Conservation (phyloP, 768 basidiomycete genomes). For the Tricholoma matsutake region DNA sequence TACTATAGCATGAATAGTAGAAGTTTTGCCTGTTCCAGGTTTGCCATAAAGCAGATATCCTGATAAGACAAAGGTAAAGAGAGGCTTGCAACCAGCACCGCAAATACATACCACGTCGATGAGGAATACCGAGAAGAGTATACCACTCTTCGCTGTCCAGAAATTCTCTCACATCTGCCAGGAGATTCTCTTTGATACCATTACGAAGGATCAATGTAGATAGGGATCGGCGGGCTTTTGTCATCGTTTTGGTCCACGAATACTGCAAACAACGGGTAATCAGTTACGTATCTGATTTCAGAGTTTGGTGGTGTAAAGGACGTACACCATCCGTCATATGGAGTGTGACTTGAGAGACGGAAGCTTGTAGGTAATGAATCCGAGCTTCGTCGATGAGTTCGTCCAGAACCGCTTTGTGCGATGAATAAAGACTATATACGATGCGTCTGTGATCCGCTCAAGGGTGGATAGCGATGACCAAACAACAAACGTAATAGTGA, state of each 20-base stretch:
- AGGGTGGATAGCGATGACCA: not conserved
- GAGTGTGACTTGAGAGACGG: conserved; percentile 32
- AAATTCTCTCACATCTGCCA: conserved; percentile 52
- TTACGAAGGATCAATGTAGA: conserved; percentile 49
- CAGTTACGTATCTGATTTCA: conserved; percentile 6
- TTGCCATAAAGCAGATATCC: conserved; percentile 53
- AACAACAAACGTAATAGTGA: not conserved
- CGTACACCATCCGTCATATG: conserved; percentile 31
- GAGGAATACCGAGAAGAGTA: conserved; percentile 51
- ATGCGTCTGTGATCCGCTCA: not conserved
- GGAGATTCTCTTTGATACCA: conserved; percentile 43
- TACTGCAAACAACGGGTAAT: conserved; percentile 24
- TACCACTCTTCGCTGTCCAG: conserved; percentile 55
- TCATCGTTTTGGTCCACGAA: conserved; percentile 43
- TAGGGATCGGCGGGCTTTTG: conserved; percentile 47
- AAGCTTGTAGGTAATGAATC: conserved; percentile 31
- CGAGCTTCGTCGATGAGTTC: conserved; percentile 35
- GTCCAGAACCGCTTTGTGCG: conserved; percentile 33
- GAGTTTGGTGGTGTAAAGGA: not conserved
- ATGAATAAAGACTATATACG: conserved; percentile 35
- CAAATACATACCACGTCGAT: conserved; percentile 40
- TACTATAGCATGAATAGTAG: not conserved
- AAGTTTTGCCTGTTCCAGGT: conserved; percentile 60
- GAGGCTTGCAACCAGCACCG: not conserved
- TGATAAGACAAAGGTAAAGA: not conserved